Evolutionary conservation across 1,139 yeast genomes (phyloP), one percentile per base, ranked within the genome.

Genomic region (Nakaseomyces uthaithaninus): DNA sequence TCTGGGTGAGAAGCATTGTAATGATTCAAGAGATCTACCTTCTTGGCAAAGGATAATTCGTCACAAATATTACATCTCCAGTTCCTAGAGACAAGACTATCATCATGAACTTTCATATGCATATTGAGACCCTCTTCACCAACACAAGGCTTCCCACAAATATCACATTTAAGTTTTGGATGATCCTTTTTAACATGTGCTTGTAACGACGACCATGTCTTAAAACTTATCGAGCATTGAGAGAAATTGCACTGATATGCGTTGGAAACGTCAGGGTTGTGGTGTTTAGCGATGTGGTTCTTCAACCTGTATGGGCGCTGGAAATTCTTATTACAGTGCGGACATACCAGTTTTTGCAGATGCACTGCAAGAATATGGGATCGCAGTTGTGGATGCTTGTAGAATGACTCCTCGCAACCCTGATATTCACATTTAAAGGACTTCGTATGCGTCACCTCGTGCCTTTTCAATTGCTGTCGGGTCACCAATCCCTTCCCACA

Each of bases 401-500:
- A 75, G 54, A 86, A 89, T 0, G 78, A 64, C 51, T 77, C 84
- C 0, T 52, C 49, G 57, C 98, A 91, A 3, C 67, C 74, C 26
- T 71, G 77, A 49, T 71, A 67, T 2, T 72, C 64, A 57, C 96
- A 87, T 39, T 57, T 53, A 54, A 78, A 80, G 0, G 89, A 75
- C 49, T 79, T 79, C 4, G 77, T 74, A 59, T 87, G 96, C 10
- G 94, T 80, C 19, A 74, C 67, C 48, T 69, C 89, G 58, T 91
- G 99, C 42, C 95, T 70, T 49, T 74, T 75, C 47, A 87, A 66
- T 57, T 89, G 97, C 63, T 91, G 98, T 38, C 63, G 63, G 0
- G 94, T 74, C 46, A 80, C 81, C 42, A 85, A 82, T 2, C 95
- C 95, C 58, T 86, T 86, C 1, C 80, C 80, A 59, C 99, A 91